phyloP scores from a whole-genome alignment of 78 protist genomes.

The Cavenderia fasciculata region DNA sequence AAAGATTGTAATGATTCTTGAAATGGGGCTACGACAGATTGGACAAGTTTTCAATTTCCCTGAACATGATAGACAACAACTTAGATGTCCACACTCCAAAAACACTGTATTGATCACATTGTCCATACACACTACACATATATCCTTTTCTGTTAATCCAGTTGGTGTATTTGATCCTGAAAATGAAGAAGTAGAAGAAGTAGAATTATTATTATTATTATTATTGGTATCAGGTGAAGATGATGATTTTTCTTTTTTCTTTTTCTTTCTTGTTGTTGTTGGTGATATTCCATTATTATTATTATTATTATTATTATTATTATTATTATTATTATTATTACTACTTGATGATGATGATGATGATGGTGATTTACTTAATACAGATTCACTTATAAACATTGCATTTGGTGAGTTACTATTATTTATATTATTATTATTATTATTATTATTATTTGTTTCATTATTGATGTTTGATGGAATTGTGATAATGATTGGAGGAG shows the following conservation, averaged over 20 bases:
- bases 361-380: conserved; percentile 3
- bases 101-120: conserved; percentile 71
- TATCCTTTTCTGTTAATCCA: conserved; percentile 19
- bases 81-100: conserved; percentile 83
- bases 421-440: background rate
- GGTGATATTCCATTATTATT: background rate
- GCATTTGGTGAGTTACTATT: conserved; percentile 13
- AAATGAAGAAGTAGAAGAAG: too few species aligned
- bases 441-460: background rate
- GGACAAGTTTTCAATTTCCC: conserved; percentile 67
- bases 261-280: background rate
- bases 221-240: too few species aligned
- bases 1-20: conserved; percentile 68
- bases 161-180: too few species aligned
- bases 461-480: background rate
- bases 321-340: background rate
- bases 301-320: background rate
- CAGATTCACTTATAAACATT: background rate
- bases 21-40: conserved; percentile 47
- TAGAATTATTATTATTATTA: too few species aligned
- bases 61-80: conserved; percentile 74
- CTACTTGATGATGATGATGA: background rate
- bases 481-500: background rate
- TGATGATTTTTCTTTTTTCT: background rate
- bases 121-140: conserved; percentile 80